These are phyloP conservation scores for Abelmoschus esculentus DNA, from an alignment of 345 rosid species.

Conservation along the genomic window DNA sequence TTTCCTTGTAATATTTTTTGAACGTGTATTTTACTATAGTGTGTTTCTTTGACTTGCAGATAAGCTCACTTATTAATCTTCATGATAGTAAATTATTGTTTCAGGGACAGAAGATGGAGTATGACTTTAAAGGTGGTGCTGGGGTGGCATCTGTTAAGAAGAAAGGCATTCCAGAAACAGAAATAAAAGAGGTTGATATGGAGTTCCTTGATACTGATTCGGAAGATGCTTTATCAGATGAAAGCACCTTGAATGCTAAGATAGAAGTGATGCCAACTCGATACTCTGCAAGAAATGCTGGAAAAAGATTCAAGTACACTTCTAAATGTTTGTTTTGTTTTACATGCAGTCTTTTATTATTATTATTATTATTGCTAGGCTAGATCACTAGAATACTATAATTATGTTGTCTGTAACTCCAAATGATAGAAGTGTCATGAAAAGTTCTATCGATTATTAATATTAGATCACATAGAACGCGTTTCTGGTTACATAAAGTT, in stretches of 20 bases:
- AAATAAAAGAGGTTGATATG: constrained; percentile 31
- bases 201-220: constrained; percentile 42
- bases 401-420: not conserved
- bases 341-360: not conserved
- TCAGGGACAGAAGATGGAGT: constrained; percentile 46
- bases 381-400: not conserved
- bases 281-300: constrained; percentile 58
- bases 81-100: constrained; percentile 12
- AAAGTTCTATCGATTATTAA: not conserved
- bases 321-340: constrained; percentile 14
- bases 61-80: not conserved
- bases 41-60: not conserved
- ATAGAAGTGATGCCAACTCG: constrained; percentile 55
- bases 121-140: constrained; percentile 74
- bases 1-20: constrained; percentile 9
- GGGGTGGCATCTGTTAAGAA: constrained; percentile 37
- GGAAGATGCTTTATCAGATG: constrained; percentile 43
- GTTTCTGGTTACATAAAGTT: not conserved
- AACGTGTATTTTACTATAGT: not conserved
- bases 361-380: not conserved
- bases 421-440: not conserved
- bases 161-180: constrained; percentile 22
- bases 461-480: not conserved
- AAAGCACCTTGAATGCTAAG: constrained; percentile 25
- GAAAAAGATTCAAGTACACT: constrained; percentile 58